These are phyloP conservation scores for Penicillium odoratum DNA, from an alignment of 495 filamentous ascomycete species.

Conservation along the genomic window DNA sequence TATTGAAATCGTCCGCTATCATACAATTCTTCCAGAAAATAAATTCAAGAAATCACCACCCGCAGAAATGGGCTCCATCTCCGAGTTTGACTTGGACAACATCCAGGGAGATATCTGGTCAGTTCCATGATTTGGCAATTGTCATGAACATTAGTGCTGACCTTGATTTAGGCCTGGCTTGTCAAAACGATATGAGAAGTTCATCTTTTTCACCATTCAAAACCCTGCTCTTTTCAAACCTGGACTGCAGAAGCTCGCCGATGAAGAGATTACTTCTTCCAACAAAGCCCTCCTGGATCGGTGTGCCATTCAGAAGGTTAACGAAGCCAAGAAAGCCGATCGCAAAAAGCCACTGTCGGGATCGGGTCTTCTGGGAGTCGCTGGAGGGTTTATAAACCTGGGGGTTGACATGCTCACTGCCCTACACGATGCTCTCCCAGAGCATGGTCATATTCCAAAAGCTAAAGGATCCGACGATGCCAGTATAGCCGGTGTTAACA, in stretches of 20 bases:
- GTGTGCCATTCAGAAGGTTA: constrained; percentile 10
- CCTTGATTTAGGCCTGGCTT: constrained; percentile 21
- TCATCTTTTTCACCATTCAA: constrained; percentile 32
- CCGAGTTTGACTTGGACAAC: not conserved
- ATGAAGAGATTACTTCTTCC: constrained; percentile 27
- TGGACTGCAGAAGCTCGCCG: constrained; percentile 18
- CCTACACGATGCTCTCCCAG: not conserved
- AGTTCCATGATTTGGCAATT: not conserved
- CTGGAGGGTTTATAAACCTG: not conserved
- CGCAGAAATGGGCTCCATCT: not conserved
- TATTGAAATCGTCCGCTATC: not conserved
- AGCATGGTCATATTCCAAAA: not conserved
- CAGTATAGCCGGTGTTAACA: constrained; percentile 7
- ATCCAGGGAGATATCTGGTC: constrained; percentile 3
- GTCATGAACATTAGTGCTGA: not conserved
- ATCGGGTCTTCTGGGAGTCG: not conserved
- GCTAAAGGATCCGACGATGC: constrained; percentile 11
- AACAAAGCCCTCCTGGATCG: constrained; percentile 17
- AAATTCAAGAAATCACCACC: not conserved
- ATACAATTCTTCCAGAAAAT: no score
- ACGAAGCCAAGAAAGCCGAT: not conserved
- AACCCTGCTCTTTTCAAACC: constrained; percentile 17
- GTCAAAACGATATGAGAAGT: constrained; percentile 30
- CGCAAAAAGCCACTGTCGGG: no score
- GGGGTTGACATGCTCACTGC: not conserved